These are phyloP conservation scores for Komagataella populi DNA, from an alignment of 805 yeast genomes.

Conservation along the genomic window DNA sequence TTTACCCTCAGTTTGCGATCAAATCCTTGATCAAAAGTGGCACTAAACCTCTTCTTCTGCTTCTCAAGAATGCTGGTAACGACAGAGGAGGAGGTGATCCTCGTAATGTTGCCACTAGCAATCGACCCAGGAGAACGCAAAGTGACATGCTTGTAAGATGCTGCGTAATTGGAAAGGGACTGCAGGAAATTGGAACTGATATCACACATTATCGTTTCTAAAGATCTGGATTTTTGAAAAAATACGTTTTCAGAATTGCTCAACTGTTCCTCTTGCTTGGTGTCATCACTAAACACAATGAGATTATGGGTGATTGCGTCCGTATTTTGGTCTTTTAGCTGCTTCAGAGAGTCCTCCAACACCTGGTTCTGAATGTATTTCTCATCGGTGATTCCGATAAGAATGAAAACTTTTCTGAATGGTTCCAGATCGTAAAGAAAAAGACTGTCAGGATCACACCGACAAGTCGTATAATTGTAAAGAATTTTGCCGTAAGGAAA, in stretches of 20 bases:
- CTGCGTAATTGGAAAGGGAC: slow-evolving; percentile 53
- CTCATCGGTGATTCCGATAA: slow-evolving; percentile 28
- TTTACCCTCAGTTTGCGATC: slow-evolving; percentile 27
- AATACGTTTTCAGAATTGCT: background rate
- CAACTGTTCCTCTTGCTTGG: slow-evolving; percentile 15
- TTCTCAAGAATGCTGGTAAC: slow-evolving; percentile 6
- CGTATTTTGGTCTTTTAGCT: slow-evolving; percentile 33
- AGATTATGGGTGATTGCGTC: slow-evolving; percentile 39
- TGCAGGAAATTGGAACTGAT: slow-evolving; percentile 49
- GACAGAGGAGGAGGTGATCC: background rate
- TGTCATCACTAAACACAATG: slow-evolving; percentile 32
- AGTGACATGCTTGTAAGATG: slow-evolving; percentile 67
- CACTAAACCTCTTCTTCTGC: slow-evolving; percentile 13
- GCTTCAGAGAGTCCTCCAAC: slow-evolving; percentile 15
- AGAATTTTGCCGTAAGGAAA: slow-evolving; percentile 68
- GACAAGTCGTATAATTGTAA: slow-evolving; percentile 35
- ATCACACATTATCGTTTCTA: slow-evolving; percentile 64
- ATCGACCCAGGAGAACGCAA: slow-evolving; percentile 69
- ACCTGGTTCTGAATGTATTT: slow-evolving; percentile 11
- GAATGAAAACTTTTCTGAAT: slow-evolving; percentile 61
- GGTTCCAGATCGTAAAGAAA: slow-evolving; percentile 86
- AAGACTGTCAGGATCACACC: slow-evolving; percentile 40
- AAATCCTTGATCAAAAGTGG: slow-evolving; percentile 22
- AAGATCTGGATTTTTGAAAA: slow-evolving; percentile 4
- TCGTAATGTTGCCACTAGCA: slow-evolving; percentile 30